Percentiles rank a stretch among this genome's conserved stretches.
Evolutionary conservation across 768 basidiomycete species (phyloP).

Genomic region (Harrya chromipes): DNA sequence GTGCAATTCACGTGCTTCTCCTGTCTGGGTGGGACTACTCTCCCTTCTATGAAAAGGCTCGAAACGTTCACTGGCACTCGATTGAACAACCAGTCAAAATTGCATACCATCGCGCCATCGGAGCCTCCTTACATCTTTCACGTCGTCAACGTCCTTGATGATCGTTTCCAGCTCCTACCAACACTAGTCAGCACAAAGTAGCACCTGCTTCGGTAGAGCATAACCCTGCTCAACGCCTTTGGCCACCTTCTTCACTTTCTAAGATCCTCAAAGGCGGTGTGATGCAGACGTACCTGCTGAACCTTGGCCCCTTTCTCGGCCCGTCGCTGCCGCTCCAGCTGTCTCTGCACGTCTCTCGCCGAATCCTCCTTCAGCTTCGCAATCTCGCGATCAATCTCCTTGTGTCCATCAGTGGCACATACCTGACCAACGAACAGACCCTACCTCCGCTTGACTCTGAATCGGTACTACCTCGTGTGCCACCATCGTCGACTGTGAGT

Average conservation of each 20-base stretch:
- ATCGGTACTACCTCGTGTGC: not conserved
- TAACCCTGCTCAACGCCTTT: conserved; percentile 3
- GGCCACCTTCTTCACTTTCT: conserved; percentile 2
- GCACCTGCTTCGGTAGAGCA: not conserved
- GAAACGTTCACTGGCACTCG: not conserved
- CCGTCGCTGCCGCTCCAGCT: conserved; percentile 16
- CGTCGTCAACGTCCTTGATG: conserved; percentile 3
- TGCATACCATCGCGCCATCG: not conserved
- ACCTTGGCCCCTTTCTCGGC: not conserved
- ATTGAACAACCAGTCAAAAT: not conserved
- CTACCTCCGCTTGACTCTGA: conserved; percentile 15
- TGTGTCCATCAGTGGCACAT: not conserved
- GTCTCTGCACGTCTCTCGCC: conserved; percentile 19
- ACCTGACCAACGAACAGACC: not conserved
- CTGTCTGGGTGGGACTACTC: not conserved
- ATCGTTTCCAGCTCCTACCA: conserved; percentile 5
- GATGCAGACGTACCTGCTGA: conserved; percentile 11
- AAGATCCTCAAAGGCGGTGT: not conserved
- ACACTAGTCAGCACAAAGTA: not conserved
- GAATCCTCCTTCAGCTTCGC: conserved; percentile 21
- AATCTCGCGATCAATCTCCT: conserved; percentile 23
- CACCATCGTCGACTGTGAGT: not conserved
- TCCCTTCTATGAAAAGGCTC: not conserved
- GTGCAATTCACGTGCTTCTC: too few relatives aligned
- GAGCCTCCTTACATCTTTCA: not conserved